phyloP scores from a whole-genome alignment of 2,329 filamentous ascomycete species.

The Epichloe glyceriae region DNA sequence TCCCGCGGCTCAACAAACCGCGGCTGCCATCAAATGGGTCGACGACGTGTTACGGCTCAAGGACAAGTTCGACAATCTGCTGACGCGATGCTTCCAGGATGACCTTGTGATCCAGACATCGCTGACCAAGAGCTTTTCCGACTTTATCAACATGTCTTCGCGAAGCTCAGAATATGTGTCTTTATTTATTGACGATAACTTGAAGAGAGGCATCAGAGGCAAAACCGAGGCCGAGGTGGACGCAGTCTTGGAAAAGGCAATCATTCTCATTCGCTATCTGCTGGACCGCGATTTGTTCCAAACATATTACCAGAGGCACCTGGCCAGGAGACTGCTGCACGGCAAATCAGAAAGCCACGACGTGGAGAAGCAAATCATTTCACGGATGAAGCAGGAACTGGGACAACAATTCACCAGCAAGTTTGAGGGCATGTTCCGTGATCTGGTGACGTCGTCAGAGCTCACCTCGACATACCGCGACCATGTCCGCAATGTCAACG shows the following conservation, averaged over 20 bases:
- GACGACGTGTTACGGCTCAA: conserved; percentile 79
- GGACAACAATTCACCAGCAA: conserved; percentile 89
- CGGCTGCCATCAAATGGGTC: conserved; percentile 86
- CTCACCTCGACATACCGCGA: conserved; percentile 65
- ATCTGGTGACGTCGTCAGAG: conserved; percentile 80
- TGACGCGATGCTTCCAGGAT: conserved; percentile 55
- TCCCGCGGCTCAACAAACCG: conserved; percentile 63
- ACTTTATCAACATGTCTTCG: conserved; percentile 85
- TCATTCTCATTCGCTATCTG: conserved; percentile 75
- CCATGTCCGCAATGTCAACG: conserved; percentile 42
- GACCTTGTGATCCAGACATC: conserved; percentile 72
- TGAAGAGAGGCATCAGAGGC: conserved; percentile 86
- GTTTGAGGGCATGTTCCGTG: conserved; percentile 95
- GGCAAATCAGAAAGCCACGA: conserved; percentile 84
- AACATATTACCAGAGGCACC: conserved; percentile 94
- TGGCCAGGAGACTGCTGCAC: conserved; percentile 75
- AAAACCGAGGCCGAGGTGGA: conserved; percentile 87
- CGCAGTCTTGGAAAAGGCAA: conserved; percentile 72
- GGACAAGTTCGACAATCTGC: conserved; percentile 77
- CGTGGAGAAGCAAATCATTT: conserved; percentile 90
- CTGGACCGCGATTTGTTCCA: conserved; percentile 92
- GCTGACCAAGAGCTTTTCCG: conserved; percentile 73
- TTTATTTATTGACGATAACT: conserved; percentile 89
- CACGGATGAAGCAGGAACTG: conserved; percentile 91
- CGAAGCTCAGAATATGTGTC: conserved; percentile 88